Percentiles rank a stretch among this genome's conserved stretches.
Evolutionary conservation across 2,329 filamentous ascomycete species (phyloP).

Genomic region (Chaetomium sp.): DNA sequence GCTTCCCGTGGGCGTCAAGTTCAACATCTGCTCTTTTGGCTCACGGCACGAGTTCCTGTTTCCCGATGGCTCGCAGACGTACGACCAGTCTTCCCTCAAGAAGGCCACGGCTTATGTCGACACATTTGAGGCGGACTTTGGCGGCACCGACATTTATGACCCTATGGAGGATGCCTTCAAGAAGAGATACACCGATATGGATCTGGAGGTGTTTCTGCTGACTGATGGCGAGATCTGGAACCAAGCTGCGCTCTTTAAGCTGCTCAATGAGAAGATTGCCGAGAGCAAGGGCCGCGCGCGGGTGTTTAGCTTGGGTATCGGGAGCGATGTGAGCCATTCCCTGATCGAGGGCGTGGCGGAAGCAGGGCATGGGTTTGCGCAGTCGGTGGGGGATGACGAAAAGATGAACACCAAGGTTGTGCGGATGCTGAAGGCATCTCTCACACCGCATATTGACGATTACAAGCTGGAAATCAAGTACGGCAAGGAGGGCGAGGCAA

Average conservation of each 20-base stretch:
- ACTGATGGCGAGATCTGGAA: slow-evolving; percentile 52
- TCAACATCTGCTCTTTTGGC: slow-evolving; percentile 67
- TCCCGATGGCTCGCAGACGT: slow-evolving; percentile 38
- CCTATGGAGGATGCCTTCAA: slow-evolving; percentile 41
- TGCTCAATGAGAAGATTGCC: slow-evolving; percentile 38
- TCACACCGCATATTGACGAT: slow-evolving; percentile 59
- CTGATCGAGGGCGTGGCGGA: slow-evolving; percentile 50
- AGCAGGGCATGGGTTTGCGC: slow-evolving; percentile 52
- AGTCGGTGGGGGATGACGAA: slow-evolving; percentile 56
- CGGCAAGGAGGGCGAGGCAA: slow-evolving; percentile 16
- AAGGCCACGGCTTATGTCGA: slow-evolving; percentile 37
- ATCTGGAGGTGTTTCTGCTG: slow-evolving; percentile 48
- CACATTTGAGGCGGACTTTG: slow-evolving; percentile 40
- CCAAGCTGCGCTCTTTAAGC: slow-evolving; percentile 36
- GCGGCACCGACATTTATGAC: slow-evolving; percentile 47
- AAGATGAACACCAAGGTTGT: slow-evolving; percentile 63
- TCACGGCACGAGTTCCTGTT: slow-evolving; percentile 39
- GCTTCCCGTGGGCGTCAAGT: slow-evolving; percentile 55
- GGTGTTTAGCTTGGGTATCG: slow-evolving; percentile 51
- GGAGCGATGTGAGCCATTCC: slow-evolving; percentile 42
- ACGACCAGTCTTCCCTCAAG: slow-evolving; percentile 38
- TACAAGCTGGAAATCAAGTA: slow-evolving; percentile 61
- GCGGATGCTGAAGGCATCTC: slow-evolving; percentile 65
- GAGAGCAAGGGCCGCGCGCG: slow-evolving; percentile 39
- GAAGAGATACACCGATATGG: slow-evolving; percentile 38